A percentile compares a stretch with the other conserved stretches of the same genome.
Evolutionary conservation across 1,284 basidiomycete genomes (phyloP).

Genomic region (Moesziomyces parantarcticus): DNA sequence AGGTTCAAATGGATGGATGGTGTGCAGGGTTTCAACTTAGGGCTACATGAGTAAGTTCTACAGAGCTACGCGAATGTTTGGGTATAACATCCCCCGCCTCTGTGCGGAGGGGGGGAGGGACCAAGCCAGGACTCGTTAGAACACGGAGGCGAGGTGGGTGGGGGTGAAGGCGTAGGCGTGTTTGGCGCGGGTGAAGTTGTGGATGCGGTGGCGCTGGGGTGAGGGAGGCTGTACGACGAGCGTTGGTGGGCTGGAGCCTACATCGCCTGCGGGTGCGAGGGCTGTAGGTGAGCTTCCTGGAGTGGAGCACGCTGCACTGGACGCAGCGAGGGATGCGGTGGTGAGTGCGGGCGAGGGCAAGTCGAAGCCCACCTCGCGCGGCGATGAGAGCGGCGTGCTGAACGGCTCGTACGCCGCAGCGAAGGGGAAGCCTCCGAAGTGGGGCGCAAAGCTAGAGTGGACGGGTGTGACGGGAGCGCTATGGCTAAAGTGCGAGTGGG

Average conservation of each 20-base stretch:
- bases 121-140: slow-evolving; percentile 8
- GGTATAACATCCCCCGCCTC: no score
- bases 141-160: slow-evolving; percentile 29
- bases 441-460: background rate
- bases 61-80: no score
- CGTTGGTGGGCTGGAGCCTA: slow-evolving; percentile 15
- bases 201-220: slow-evolving; percentile 16
- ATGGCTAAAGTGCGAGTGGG: slow-evolving; percentile 11
- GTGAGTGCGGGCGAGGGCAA: slow-evolving; percentile 23
- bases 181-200: background rate
- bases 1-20: no score
- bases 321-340: slow-evolving; percentile 2
- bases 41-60: slow-evolving; percentile 9
- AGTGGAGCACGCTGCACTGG: slow-evolving; percentile 1
- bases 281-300: slow-evolving; percentile 12
- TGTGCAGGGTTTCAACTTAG: background rate
- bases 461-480: slow-evolving; percentile 23
- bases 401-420: slow-evolving; percentile 5
- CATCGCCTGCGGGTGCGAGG: background rate
- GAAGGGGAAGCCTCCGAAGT: background rate
- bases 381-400: slow-evolving; percentile 4
- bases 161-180: slow-evolving; percentile 1
- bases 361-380: slow-evolving; percentile 1
- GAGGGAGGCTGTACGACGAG: slow-evolving; percentile 41
- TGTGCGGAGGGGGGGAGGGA: background rate